Conservation (phyloP, 2,329 filamentous ascomycete species). For the Fusarium floridanum region DNA sequence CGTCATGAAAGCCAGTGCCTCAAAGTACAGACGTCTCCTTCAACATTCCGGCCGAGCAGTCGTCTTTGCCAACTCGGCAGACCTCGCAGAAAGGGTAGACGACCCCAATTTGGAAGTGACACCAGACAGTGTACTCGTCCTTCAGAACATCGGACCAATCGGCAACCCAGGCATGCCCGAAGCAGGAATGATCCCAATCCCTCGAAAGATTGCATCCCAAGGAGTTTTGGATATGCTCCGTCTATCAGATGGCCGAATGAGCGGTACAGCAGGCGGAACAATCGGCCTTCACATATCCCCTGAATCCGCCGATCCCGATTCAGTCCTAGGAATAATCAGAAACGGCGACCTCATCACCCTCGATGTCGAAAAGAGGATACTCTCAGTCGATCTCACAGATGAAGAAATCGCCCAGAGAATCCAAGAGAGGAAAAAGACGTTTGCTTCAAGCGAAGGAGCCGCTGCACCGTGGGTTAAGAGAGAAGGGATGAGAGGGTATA, state of each 20-base stretch:
- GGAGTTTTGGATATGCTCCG: constrained; percentile 85
- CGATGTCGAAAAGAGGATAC: constrained; percentile 76
- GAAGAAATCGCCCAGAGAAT: constrained; percentile 76
- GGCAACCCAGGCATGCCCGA: constrained; percentile 96
- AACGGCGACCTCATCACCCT: constrained; percentile 85
- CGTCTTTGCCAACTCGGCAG: constrained; percentile 81
- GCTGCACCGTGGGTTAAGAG: constrained; percentile 52
- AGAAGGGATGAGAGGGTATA: constrained; percentile 65
- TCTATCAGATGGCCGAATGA: constrained; percentile 89
- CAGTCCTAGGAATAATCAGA: constrained; percentile 80
- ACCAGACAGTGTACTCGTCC: constrained; percentile 75
- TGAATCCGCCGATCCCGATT: constrained; percentile 81
- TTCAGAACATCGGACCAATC: constrained; percentile 90
- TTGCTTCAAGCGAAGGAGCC: constrained; percentile 44
- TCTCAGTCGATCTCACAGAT: constrained; percentile 71
- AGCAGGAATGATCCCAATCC: constrained; percentile 72
- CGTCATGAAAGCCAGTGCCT: constrained; percentile 90
- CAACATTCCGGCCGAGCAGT: constrained; percentile 64
- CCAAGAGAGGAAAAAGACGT: constrained; percentile 67
- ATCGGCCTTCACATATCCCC: constrained; percentile 91
- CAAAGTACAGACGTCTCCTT: constrained; percentile 75
- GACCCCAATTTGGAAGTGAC: constrained; percentile 72
- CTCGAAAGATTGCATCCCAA: constrained; percentile 82
- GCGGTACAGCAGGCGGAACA: constrained; percentile 88
- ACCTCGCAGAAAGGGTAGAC: constrained; percentile 75